These are phyloP conservation scores for Phaseolus lunatus DNA, from an alignment of 306 rosid species.

Conservation along the genomic window DNA sequence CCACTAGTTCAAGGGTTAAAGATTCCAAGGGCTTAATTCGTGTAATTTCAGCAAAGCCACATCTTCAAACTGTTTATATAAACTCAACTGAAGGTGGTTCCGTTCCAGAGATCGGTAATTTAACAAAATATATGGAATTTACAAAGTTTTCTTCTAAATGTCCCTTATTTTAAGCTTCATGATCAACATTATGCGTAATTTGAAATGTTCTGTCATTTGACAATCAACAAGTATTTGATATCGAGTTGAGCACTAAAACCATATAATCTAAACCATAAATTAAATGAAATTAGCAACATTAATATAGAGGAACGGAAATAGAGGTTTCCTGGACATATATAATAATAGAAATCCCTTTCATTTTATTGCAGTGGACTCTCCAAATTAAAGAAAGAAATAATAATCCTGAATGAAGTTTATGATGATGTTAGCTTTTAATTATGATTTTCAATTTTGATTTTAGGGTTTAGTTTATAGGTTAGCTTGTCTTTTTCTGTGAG, in stretches of 20 bases:
- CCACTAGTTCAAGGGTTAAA: slow-evolving; percentile 56
- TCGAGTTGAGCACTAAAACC: slow-evolving; percentile 10
- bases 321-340: not conserved
- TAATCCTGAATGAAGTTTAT: slow-evolving; percentile 19
- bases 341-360: not conserved
- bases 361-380: slow-evolving; percentile 19
- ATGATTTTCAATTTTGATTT: slow-evolving; percentile 2
- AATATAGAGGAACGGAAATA: not conserved
- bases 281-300: slow-evolving; percentile 6
- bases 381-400: slow-evolving; percentile 13
- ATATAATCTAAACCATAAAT: slow-evolving; percentile 23
- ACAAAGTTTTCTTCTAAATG: slow-evolving; percentile 12
- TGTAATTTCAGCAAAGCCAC: slow-evolving; percentile 71
- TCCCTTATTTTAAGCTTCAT: slow-evolving; percentile 41
- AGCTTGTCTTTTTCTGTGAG: not conserved
- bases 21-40: slow-evolving; percentile 77
- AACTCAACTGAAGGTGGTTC: slow-evolving; percentile 52
- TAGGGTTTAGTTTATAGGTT: not conserved
- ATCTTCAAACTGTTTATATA: slow-evolving; percentile 49
- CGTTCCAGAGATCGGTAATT: slow-evolving; percentile 63
- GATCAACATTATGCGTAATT: slow-evolving; percentile 2
- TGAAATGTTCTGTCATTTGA: slow-evolving; percentile 26
- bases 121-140: slow-evolving; percentile 9
- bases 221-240: not conserved
- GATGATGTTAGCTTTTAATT: slow-evolving; percentile 8